These are phyloP conservation scores for Gilbertella persicaria DNA, from an alignment of 371 early-diverging fungal species.

Conservation along the genomic window DNA sequence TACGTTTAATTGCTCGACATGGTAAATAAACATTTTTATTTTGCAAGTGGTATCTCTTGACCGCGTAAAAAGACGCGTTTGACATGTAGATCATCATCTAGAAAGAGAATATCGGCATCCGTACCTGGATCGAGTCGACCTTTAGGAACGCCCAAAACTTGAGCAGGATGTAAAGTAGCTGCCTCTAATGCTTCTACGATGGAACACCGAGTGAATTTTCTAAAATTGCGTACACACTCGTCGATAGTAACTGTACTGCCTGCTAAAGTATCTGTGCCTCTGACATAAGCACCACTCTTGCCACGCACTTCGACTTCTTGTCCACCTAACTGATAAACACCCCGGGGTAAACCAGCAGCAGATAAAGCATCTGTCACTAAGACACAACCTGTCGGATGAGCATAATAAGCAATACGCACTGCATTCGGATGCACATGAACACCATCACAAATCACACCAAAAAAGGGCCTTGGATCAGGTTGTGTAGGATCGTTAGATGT, in stretches of 20 bases:
- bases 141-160: constrained; percentile 69
- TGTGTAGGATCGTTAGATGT: constrained; percentile 32
- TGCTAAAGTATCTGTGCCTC: constrained; percentile 73
- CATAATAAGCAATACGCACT: constrained; percentile 76
- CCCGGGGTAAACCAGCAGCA: constrained; percentile 69
- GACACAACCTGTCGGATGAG: constrained; percentile 73
- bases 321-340: constrained; percentile 69
- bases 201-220: constrained; percentile 70
- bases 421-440: constrained; percentile 82
- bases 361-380: constrained; percentile 79
- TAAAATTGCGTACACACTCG: constrained; percentile 75
- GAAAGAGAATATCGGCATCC: constrained; percentile 78
- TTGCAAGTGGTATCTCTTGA: too few species aligned
- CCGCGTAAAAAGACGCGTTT: constrained; percentile 71
- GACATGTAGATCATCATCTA: constrained; percentile 65
- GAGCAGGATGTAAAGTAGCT: constrained; percentile 80
- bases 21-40: too few species aligned
- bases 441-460: constrained; percentile 81
- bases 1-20: neutral
- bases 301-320: constrained; percentile 46
- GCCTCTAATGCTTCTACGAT: constrained; percentile 79
- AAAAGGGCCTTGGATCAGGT: constrained; percentile 67
- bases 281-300: constrained; percentile 62
- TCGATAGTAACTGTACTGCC: constrained; percentile 73
- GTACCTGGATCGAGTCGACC: constrained; percentile 70